A percentile compares a stretch with the other conserved stretches of the same genome.
Evolutionary conservation across 306 rosid species (phyloP).

Genomic region (Adenanthera pavonina): DNA sequence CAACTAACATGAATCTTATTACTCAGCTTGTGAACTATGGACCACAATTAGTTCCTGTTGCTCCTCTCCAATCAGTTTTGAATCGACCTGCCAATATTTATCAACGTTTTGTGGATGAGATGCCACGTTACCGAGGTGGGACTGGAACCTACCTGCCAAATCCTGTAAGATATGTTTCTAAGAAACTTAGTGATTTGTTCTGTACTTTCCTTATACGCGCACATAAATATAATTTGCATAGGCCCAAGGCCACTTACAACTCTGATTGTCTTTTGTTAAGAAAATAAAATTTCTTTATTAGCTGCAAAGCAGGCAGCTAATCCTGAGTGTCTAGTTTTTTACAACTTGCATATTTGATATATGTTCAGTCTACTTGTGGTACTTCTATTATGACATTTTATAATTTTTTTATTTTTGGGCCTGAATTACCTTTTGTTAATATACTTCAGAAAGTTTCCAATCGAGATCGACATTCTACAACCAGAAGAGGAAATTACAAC

Average conservation of each 20-base stretch:
- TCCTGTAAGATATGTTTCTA: conserved; percentile 63
- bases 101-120: conserved; percentile 64
- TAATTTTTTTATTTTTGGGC: neutral
- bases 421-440: neutral
- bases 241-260: neutral
- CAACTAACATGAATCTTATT: conserved; percentile 63
- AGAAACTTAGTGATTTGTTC: neutral
- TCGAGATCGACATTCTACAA: conserved; percentile 77
- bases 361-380: neutral
- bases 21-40: conserved; percentile 60
- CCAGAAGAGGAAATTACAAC: conserved; percentile 77
- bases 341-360: neutral
- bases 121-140: conserved; percentile 76
- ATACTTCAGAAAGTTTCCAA: conserved; percentile 72
- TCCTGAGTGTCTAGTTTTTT: neutral
- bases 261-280: neutral
- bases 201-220: conserved; percentile 2
- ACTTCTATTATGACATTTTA: conserved; percentile 1
- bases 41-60: conserved; percentile 62
- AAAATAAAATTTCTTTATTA: neutral
- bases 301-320: neutral
- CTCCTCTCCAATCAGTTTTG: conserved; percentile 64
- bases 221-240: neutral
- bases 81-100: conserved; percentile 65
- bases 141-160: conserved; percentile 89